Evolutionary conservation across 331 rosid genomes (phyloP).

Genomic region (Arachis monticola): DNA sequence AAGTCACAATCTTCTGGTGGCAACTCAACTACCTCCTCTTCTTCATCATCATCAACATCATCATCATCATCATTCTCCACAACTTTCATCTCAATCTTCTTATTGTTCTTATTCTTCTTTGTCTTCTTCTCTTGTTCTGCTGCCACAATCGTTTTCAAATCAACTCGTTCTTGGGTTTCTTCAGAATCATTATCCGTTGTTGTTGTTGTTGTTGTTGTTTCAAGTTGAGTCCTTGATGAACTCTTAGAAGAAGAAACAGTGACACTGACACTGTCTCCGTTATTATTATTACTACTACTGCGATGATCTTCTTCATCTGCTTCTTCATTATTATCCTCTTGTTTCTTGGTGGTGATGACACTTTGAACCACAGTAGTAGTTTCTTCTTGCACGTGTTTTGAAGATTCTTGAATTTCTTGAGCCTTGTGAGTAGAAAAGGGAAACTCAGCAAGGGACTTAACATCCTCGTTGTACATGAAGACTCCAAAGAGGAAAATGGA

Average conservation of each 20-base stretch:
- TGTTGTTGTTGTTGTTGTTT: conserved; percentile 37
- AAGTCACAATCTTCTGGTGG: conserved; percentile 91
- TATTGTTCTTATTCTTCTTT: conserved; percentile 11
- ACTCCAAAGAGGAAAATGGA: conserved; percentile 81
- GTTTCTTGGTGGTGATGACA: conserved; percentile 6
- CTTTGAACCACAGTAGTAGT: conserved; percentile 27
- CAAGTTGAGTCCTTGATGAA: conserved; percentile 55
- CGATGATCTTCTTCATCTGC: conserved; percentile 7
- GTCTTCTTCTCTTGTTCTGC: conserved; percentile 47
- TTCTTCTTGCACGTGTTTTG: neutral
- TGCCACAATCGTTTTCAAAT: conserved; percentile 39
- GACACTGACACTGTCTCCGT: conserved; percentile 7
- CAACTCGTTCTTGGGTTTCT: conserved; percentile 55
- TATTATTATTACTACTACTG: neutral
- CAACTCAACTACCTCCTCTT: conserved; percentile 64
- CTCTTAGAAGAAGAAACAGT: conserved; percentile 44
- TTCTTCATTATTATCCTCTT: neutral
- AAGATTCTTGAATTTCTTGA: conserved; percentile 60
- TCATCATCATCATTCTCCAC: conserved; percentile 50
- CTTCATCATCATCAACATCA: conserved; percentile 56
- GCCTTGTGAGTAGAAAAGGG: conserved; percentile 76
- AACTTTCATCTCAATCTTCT: conserved; percentile 51
- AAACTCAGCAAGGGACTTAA: conserved; percentile 86
- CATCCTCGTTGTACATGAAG: conserved; percentile 97
- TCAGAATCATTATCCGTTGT: conserved; percentile 51